Evolutionary conservation across 805 yeast species (phyloP).

Genomic region (Yarrowia sp.): DNA sequence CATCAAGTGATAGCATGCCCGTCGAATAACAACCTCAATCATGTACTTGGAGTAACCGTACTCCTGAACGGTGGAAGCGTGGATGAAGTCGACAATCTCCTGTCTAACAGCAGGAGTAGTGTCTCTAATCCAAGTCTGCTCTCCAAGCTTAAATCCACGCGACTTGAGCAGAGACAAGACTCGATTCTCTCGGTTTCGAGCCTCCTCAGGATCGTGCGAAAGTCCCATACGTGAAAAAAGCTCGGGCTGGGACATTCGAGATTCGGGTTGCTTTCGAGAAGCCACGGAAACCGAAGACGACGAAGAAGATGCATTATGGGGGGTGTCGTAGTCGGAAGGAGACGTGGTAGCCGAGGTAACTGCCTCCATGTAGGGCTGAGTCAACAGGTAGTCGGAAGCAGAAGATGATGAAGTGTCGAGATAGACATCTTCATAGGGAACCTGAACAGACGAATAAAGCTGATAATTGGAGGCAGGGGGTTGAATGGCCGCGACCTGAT

Average conservation of each 20-base stretch:
- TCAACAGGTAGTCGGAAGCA: background rate
- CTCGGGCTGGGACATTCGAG: slow-evolving; percentile 40
- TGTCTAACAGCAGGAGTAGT: slow-evolving; percentile 55
- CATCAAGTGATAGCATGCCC: slow-evolving; percentile 79
- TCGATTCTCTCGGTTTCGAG: slow-evolving; percentile 40
- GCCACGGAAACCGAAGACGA: background rate
- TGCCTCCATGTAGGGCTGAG: slow-evolving; percentile 6
- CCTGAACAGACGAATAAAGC: background rate
- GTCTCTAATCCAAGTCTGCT: slow-evolving; percentile 81
- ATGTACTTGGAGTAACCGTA: slow-evolving; percentile 54
- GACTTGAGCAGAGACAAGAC: slow-evolving; percentile 42
- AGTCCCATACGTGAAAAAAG: slow-evolving; percentile 42
- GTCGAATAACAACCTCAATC: slow-evolving; percentile 68
- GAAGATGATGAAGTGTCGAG: background rate
- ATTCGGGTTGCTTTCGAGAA: slow-evolving; percentile 35
- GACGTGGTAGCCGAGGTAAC: slow-evolving; percentile 1
- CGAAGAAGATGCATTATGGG: slow-evolving; percentile 16
- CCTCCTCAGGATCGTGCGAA: slow-evolving; percentile 38
- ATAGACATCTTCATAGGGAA: slow-evolving; percentile 10
- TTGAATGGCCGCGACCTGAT: background rate
- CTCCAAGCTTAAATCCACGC: slow-evolving; percentile 70
- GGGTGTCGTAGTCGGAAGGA: slow-evolving; percentile 16
- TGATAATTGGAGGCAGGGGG: background rate
- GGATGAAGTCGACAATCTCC: slow-evolving; percentile 48
- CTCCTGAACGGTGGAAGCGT: slow-evolving; percentile 45